Conservation (phyloP, 2,329 filamentous ascomycete genomes). For the Exophiala alcalophila region DNA sequence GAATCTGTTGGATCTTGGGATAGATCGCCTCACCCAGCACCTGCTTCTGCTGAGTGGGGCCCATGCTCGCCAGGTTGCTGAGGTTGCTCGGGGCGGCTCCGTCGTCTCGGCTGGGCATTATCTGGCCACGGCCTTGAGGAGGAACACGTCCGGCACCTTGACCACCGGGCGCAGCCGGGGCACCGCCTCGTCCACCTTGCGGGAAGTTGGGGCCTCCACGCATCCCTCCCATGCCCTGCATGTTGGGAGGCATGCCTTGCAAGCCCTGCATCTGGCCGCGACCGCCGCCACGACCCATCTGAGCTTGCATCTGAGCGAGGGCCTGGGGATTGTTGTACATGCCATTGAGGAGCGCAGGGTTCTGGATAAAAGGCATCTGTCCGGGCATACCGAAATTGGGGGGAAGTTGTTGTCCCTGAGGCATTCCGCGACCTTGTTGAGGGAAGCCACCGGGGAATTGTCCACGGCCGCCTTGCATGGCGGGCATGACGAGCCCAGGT, state of each 20-base stretch:
- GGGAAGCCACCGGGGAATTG: conserved; percentile 80
- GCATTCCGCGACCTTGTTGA: conserved; percentile 78
- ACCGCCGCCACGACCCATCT: conserved; percentile 65
- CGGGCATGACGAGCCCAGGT: conserved; percentile 57
- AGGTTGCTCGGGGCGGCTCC: conserved; percentile 48
- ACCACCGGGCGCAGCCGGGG: conserved; percentile 39
- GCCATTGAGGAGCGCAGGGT: conserved; percentile 71
- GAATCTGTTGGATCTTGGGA: conserved; percentile 94
- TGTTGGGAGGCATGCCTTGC: conserved; percentile 70
- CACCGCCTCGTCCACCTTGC: conserved; percentile 44
- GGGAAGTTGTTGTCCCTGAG: conserved; percentile 78
- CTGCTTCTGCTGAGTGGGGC: conserved; percentile 89
- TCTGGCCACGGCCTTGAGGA: conserved; percentile 40
- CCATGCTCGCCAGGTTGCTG: conserved; percentile 50
- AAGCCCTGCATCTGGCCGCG: conserved; percentile 66
- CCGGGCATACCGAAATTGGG: conserved; percentile 78
- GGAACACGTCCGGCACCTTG: conserved; percentile 37
- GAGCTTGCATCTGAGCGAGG: conserved; percentile 66
- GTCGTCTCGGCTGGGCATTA: conserved; percentile 38
- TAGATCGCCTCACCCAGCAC: conserved; percentile 96
- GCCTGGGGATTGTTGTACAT: conserved; percentile 54
- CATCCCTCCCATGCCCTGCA: conserved; percentile 52
- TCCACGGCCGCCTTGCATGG: conserved; percentile 74
- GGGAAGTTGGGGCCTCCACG: conserved; percentile 47
- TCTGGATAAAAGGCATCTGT: conserved; percentile 60